Percentiles rank a stretch among this genome's conserved stretches.
Conservation (phyloP, 1,139 yeast genomes). For the Protomyces inundatus region DNA sequence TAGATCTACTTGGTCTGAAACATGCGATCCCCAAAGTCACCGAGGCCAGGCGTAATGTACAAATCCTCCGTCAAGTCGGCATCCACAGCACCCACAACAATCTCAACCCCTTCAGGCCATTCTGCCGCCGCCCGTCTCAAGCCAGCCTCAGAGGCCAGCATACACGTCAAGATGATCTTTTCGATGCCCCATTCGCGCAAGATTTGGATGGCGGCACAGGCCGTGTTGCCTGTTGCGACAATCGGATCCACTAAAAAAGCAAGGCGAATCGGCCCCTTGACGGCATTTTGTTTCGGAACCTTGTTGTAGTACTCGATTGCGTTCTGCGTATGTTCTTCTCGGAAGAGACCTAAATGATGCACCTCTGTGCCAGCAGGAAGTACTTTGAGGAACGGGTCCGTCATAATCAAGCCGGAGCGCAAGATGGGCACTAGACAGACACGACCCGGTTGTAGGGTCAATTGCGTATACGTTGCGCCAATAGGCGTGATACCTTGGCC, state of each 20-base stretch:
- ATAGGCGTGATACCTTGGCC: conserved; percentile 32
- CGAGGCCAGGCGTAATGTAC: conserved; percentile 40
- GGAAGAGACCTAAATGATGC: conserved; percentile 39
- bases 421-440: conserved; percentile 38
- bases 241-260: conserved; percentile 41
- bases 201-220: conserved; percentile 38
- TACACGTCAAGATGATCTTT: conserved; percentile 36
- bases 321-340: conserved; percentile 38
- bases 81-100: conserved; percentile 38
- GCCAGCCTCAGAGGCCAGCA: conserved; percentile 37
- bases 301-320: conserved; percentile 42
- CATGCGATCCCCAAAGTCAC: conserved; percentile 41
- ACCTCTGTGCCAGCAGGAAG: conserved; percentile 39
- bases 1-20: conserved; percentile 20
- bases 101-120: conserved; percentile 35
- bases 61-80: conserved; percentile 35
- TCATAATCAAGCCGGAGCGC: conserved; percentile 40
- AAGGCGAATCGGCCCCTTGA: conserved; percentile 27
- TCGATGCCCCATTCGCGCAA: conserved; percentile 39
- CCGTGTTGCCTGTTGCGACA: conserved; percentile 42
- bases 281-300: conserved; percentile 34
- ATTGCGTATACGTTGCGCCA: conserved; percentile 32
- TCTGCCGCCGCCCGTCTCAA: conserved; percentile 32
- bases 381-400: conserved; percentile 36
- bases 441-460: conserved; percentile 32